These are phyloP conservation scores for Metschnikowia continentalis DNA, from an alignment of 805 yeast species.

Conservation along the genomic window DNA sequence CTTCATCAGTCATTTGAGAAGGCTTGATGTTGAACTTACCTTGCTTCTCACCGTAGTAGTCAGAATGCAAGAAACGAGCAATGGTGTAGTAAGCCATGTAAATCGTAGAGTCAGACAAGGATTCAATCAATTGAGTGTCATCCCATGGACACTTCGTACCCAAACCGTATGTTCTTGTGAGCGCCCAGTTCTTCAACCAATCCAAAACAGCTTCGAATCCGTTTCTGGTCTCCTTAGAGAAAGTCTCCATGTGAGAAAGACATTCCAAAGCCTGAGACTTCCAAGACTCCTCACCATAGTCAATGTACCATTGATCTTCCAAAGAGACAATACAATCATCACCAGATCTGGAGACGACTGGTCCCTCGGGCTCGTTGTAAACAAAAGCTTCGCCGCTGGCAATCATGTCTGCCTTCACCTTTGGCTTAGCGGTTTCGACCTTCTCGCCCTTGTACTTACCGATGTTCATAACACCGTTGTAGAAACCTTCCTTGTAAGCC, in stretches of 20 bases:
- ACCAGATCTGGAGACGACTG: constrained; percentile 90
- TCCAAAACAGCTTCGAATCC: constrained; percentile 92
- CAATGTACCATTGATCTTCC: constrained; percentile 98
- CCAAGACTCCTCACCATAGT: constrained; percentile 95
- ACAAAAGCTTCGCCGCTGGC: constrained; percentile 76
- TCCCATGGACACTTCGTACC: constrained; percentile 98
- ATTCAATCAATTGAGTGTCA: constrained; percentile 85
- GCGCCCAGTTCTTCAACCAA: constrained; percentile 98
- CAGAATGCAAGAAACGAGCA: constrained; percentile 78
- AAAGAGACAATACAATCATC: constrained; percentile 94
- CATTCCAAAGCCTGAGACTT: constrained; percentile 76
- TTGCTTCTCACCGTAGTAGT: constrained; percentile 70
- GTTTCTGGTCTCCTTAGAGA: constrained; percentile 76
- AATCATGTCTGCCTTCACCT: constrained; percentile 77
- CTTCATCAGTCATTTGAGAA: constrained; percentile 87
- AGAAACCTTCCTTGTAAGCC: constrained; percentile 95
- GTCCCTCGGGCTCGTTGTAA: constrained; percentile 91
- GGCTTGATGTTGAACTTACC: constrained; percentile 76
- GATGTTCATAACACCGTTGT: constrained; percentile 74
- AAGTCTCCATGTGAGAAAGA: constrained; percentile 70
- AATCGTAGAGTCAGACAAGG: constrained; percentile 91
- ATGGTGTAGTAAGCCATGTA: constrained; percentile 95
- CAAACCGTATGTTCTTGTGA: constrained; percentile 92
- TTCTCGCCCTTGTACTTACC: constrained; percentile 86
- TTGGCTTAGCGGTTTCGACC: constrained; percentile 87